A percentile compares a stretch with the other conserved stretches of the same genome.
Conservation (phyloP, 164 flowering plant genomes). For the Magnolia officinalis region DNA sequence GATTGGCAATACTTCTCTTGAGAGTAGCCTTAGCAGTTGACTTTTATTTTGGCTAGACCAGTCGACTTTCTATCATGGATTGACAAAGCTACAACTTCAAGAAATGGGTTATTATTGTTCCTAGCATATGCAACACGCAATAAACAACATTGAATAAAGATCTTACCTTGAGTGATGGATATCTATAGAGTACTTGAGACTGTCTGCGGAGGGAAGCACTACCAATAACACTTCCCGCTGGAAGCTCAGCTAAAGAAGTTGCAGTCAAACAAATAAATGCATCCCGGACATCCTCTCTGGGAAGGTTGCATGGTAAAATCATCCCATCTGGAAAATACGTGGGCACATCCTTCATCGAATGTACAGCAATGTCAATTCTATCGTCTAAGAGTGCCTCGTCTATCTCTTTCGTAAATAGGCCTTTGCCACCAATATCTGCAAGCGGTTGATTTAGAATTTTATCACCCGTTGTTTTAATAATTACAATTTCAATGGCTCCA, state of each 20-base stretch:
- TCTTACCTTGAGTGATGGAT: conserved; percentile 76
- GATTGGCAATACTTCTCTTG: not conserved
- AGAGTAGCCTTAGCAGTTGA: not conserved
- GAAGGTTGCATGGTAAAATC: conserved; percentile 87
- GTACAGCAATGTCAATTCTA: conserved; percentile 92
- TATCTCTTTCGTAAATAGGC: conserved; percentile 91
- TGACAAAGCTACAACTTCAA: not conserved
- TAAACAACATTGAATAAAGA: not conserved
- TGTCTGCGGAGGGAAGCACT: conserved; percentile 96
- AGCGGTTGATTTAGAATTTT: conserved; percentile 83
- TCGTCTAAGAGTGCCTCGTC: conserved; percentile 87
- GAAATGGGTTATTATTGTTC: not conserved
- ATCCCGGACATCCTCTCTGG: conserved; percentile 94
- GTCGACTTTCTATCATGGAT: not conserved
- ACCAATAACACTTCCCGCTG: conserved; percentile 81
- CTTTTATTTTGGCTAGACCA: not conserved
- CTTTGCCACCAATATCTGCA: conserved; percentile 98
- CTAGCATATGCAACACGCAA: not conserved
- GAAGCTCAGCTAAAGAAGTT: conserved; percentile 74
- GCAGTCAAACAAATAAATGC: conserved; percentile 79
- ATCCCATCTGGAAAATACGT: conserved; percentile 87
- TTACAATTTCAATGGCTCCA: conserved; percentile 83
- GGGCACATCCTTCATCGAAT: conserved; percentile 99
- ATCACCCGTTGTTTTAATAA: conserved; percentile 96
- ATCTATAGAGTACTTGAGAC: conserved; percentile 84